Percentiles rank a stretch among this genome's conserved stretches.
phyloP scores from a whole-genome alignment of 352 stramenopile species.

The Phytophthora kernoviae region DNA sequence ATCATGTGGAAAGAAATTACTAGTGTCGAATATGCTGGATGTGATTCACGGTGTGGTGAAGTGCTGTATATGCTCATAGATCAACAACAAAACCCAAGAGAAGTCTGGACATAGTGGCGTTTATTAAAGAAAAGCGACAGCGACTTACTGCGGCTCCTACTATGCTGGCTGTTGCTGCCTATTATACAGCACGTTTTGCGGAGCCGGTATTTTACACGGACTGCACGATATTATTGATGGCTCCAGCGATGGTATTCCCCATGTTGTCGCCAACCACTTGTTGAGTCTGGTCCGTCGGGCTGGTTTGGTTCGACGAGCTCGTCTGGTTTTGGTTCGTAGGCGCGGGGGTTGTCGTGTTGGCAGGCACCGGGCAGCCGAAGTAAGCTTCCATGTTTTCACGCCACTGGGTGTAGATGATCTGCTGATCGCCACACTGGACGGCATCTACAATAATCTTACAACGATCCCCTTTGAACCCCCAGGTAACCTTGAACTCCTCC shows the following conservation, averaged over 20 bases:
- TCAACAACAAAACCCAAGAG: constrained; percentile 2
- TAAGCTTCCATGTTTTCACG: constrained; percentile 36
- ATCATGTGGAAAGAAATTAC: too few species aligned
- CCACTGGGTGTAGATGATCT: constrained; percentile 33
- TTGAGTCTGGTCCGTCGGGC: constrained; percentile 1
- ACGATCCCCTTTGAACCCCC: constrained; percentile 30
- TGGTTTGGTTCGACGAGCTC: constrained; percentile 5
- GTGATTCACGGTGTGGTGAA: too few species aligned
- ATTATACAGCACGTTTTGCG: not conserved
- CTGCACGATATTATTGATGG: constrained; percentile 1
- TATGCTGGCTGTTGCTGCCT: too few species aligned
- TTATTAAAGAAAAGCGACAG: constrained; percentile 2
- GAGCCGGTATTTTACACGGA: constrained; percentile 2
- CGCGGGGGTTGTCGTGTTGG: constrained; percentile 1
- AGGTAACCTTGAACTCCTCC: constrained; percentile 44
- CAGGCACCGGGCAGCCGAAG: constrained; percentile 38
- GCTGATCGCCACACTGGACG: constrained; percentile 28
- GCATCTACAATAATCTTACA: constrained; percentile 47
- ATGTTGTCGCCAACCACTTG: constrained; percentile 2
- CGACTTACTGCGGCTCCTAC: too few species aligned
- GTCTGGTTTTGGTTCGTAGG: constrained; percentile 1
- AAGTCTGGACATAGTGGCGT: constrained; percentile 4
- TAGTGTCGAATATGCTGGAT: too few species aligned
- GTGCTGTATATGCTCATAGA: constrained; percentile 6
- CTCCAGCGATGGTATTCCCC: not conserved